Evolutionary conservation across 2,329 filamentous ascomycete species (phyloP).

Genomic region (Reticulascus tulasneorum): DNA sequence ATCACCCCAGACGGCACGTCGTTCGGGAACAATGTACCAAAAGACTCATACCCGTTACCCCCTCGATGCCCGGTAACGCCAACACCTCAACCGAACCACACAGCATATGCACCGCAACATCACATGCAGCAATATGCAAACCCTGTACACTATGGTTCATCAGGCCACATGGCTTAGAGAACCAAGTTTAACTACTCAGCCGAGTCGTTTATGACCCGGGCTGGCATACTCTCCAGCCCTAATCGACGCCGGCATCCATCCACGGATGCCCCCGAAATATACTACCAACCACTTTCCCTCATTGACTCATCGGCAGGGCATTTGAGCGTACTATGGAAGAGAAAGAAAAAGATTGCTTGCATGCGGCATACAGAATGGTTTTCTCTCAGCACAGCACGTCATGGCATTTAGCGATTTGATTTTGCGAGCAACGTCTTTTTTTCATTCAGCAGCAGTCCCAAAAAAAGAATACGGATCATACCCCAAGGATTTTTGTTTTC

Average conservation of each 20-base stretch:
- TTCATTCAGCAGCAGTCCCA: constrained; percentile 33
- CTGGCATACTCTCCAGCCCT: neutral
- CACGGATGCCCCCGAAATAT: constrained; percentile 1
- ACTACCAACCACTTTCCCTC: constrained; percentile 7
- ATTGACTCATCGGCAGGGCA: constrained; percentile 7
- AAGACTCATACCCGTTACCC: constrained; percentile 44
- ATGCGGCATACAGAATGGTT: constrained; percentile 28
- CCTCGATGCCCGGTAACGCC: constrained; percentile 61
- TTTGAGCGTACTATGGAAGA: constrained; percentile 8
- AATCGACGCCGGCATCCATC: neutral
- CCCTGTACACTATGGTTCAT: constrained; percentile 38
- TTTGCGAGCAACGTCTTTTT: constrained; percentile 25
- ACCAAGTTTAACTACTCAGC: constrained; percentile 1
- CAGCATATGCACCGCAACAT: constrained; percentile 30
- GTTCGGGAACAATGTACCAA: constrained; percentile 43
- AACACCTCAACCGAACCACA: constrained; percentile 46
- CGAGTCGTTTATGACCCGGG: constrained; percentile 4
- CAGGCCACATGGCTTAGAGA: constrained; percentile 22
- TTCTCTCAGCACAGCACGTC: constrained; percentile 30
- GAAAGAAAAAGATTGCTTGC: constrained; percentile 14
- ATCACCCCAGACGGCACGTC: constrained; percentile 73
- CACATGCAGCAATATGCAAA: constrained; percentile 39
- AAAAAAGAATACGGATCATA: constrained; percentile 37
- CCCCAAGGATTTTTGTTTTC: constrained; percentile 22
- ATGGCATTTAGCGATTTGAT: constrained; percentile 43